Base-by-base conservation (phyloP, 1,139 yeast species). In the Hyphopichia wangnamkhiaoensis region DNA sequence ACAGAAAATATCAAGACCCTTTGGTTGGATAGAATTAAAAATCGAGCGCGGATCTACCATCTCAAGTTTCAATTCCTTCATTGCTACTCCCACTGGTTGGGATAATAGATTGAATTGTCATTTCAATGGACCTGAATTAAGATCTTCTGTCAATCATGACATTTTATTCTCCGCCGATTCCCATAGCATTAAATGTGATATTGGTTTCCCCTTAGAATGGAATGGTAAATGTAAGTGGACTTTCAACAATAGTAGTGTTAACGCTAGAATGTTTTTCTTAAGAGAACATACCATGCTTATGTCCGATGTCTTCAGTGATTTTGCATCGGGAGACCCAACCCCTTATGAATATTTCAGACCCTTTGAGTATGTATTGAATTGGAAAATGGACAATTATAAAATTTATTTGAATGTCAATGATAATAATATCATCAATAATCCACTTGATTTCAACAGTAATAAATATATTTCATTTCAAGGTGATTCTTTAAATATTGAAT, bases 121-220 rank as follows among this genome's bases (percentile, higher is more conserved):
- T n/a, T 61, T 91, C 27, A 58, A 61, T 0, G 64, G 71, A 14
- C 81, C 87, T 0, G 95, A 86, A 51, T 58, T 90, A 3, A 66
- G 93, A 37, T 73, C 97, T 0, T 86, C 96, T 38, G 94, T 93
- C 1, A 93, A 91, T 50, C 98, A 93, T 58, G 96, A 89, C 50
- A 67, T 89, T 14, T 62, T 90, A 10, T 77, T 86, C 46, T 65
- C 74, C 12, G 88, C 95, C 0, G 77, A 79, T 30, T 63, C 69
- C 7, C 93, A 87, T 53, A 60, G 58, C 1, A 43, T 89, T 3
- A 61, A 68, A 17, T 81, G 84, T 2, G 76, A 76, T 27, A 66
- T 86, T 23, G 81, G 84, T 0, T 80, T 76, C 45, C 97, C 98
- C 0, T 62, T 87, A 29, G 63, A 75, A 42, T 91, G 97, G 96